Evolutionary conservation across 2,329 filamentous ascomycete genomes (phyloP).

Genomic region (Fusarium algeriense): DNA sequence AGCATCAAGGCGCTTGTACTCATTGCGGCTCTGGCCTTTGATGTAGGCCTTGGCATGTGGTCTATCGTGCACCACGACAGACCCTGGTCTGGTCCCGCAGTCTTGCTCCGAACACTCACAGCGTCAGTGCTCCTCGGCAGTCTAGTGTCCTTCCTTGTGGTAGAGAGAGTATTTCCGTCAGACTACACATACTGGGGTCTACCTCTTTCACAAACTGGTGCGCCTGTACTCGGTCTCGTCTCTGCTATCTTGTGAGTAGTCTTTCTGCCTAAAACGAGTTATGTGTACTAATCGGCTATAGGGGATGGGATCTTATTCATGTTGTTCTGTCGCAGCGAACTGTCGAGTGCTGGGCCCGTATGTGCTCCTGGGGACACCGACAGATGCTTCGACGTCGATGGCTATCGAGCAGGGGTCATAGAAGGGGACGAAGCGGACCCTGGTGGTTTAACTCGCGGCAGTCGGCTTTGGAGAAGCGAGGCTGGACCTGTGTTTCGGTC

Average conservation of each 20-base stretch:
- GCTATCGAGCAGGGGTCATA: slow-evolving; percentile 19
- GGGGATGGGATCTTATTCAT: slow-evolving; percentile 44
- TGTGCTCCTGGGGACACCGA: slow-evolving; percentile 40
- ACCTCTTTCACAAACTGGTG: slow-evolving; percentile 44
- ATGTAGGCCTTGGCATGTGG: slow-evolving; percentile 54
- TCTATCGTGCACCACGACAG: slow-evolving; percentile 50
- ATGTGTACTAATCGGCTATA: slow-evolving; percentile 25
- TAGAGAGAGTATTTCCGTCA: slow-evolving; percentile 53
- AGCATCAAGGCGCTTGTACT: slow-evolving; percentile 48
- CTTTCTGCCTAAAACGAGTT: neutral
- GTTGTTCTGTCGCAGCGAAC: slow-evolving; percentile 39
- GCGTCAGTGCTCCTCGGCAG: slow-evolving; percentile 52
- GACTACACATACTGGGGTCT: slow-evolving; percentile 56
- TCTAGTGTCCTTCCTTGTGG: slow-evolving; percentile 52
- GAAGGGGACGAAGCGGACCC: slow-evolving; percentile 31
- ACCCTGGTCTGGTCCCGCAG: slow-evolving; percentile 50
- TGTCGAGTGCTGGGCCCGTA: slow-evolving; percentile 39
- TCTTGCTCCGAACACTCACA: slow-evolving; percentile 49
- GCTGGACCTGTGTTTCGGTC: slow-evolving; percentile 38
- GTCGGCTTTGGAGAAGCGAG: slow-evolving; percentile 29
- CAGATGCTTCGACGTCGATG: slow-evolving; percentile 29
- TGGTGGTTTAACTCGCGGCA: slow-evolving; percentile 39
- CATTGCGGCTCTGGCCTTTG: slow-evolving; percentile 49
- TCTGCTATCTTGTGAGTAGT: slow-evolving; percentile 52
- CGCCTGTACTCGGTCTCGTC: slow-evolving; percentile 53